Evolutionary conservation across 495 filamentous ascomycete genomes (phyloP), one percentile per base, ranked within the genome.

Genomic region (Penicillium canariense): DNA sequence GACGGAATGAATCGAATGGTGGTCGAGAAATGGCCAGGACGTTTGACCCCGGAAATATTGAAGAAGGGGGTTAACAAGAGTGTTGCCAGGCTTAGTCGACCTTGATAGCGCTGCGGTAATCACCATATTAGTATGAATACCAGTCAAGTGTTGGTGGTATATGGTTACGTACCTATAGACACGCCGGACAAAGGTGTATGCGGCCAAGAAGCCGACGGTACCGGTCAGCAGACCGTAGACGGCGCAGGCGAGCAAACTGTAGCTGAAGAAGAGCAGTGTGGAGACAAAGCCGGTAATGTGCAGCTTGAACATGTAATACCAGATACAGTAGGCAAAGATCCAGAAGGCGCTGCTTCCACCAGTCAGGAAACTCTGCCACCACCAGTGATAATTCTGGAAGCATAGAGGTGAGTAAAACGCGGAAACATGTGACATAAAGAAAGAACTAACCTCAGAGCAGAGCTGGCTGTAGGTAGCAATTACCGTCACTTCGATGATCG

Each of bases 331-430:
- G 34, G 82, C 62, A 66, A 93, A 95, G 34, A 97, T 84, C 91
- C 91, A 97, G 55, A 90, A 69, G 2, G 87, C 83, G 57, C 84
- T 88, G 60, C 87, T 86, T 47, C 86, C 87, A 36, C 92, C 92
- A 14, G 92, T 82, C 32, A 91, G 69, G 75, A 97, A 94, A 58
- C 87, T 90, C 65, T 90, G 87, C 91, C 91, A 96, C 90, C 89
- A 95, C 92, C 92, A 97, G 67, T 94, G 81, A 69, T 96, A 90
- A 67, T 96, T 93, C 84, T 91, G 42, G 9, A 50, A 23, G 20
- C 25, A 60, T 71, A 50, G 69, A 61, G 45, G 32, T 46, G 15
- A 52, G 27, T 15, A 12, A 20, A 22, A 7, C 17, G n/a, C 18
- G 4, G 9, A 26, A 28, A 14, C 18, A 23, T 39, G 5, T n/a